A percentile compares a stretch with the other conserved stretches of the same genome.
Evolutionary conservation across 2,329 filamentous ascomycete genomes (phyloP).

Genomic region (Fusarium xyrophilum): DNA sequence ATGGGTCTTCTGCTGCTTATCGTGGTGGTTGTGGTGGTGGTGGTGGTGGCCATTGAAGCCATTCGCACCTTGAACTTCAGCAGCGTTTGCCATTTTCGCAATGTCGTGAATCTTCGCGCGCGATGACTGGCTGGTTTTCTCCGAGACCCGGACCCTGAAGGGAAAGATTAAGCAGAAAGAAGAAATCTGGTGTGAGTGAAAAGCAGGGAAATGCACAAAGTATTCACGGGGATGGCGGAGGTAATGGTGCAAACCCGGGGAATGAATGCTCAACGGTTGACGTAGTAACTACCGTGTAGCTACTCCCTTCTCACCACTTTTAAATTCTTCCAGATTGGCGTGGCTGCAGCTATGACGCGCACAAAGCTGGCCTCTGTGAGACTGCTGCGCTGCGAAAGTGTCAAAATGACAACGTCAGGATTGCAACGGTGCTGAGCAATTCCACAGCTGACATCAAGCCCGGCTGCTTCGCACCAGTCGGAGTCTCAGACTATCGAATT

Average conservation of each 20-base stretch:
- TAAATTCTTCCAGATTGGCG: not conserved
- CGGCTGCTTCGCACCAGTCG: conserved; percentile 1
- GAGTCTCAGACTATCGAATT: not conserved
- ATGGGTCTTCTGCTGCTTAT: conserved; percentile 4
- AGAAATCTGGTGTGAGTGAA: not conserved
- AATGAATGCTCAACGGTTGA: conserved; percentile 12
- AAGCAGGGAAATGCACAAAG: conserved; percentile 11
- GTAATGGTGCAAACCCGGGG: not conserved
- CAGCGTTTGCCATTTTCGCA: conserved; percentile 11
- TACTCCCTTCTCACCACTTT: not conserved
- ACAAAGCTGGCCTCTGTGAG: not conserved
- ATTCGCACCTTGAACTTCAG: not conserved
- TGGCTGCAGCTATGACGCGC: conserved; percentile 25
- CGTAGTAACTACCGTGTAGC: not conserved
- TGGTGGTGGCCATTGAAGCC: not conserved
- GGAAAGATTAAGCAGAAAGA: not conserved
- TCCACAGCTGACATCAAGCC: conserved; percentile 8
- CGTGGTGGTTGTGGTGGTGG: not conserved
- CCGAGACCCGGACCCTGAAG: not conserved
- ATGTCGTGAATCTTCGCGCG: too few relatives aligned
- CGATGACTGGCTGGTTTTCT: not conserved
- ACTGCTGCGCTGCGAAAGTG: not conserved
- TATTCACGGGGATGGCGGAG: not conserved
- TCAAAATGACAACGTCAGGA: not conserved
- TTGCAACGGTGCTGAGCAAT: not conserved